Evolutionary conservation across 2,329 filamentous ascomycete species (phyloP).

Genomic region (Botrytis cinerea): DNA sequence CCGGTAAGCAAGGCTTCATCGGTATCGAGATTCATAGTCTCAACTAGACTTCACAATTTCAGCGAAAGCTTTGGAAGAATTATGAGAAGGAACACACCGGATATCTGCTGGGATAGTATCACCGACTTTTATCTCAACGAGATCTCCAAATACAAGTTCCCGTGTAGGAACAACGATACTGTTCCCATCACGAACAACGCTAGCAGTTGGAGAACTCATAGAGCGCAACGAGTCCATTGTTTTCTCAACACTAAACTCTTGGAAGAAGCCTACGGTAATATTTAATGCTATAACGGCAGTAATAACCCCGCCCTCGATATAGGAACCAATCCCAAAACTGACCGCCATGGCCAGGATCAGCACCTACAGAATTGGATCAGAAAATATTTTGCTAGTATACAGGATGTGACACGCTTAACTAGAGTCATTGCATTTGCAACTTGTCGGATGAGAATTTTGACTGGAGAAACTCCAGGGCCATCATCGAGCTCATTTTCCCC

Average conservation of each 20-base stretch:
- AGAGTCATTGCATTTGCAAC: slow-evolving; percentile 70
- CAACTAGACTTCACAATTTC: slow-evolving; percentile 44
- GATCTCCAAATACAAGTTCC: slow-evolving; percentile 58
- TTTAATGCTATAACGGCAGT: slow-evolving; percentile 59
- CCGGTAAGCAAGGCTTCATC: slow-evolving; percentile 64
- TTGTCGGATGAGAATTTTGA: slow-evolving; percentile 65
- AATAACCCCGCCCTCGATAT: slow-evolving; percentile 62
- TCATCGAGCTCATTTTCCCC: slow-evolving; percentile 66
- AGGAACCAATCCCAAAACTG: slow-evolving; percentile 59
- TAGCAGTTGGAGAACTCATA: slow-evolving; percentile 52
- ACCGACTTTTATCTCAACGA: slow-evolving; percentile 56
- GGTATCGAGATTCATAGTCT: slow-evolving; percentile 57
- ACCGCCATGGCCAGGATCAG: slow-evolving; percentile 60
- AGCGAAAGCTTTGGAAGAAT: slow-evolving; percentile 12
- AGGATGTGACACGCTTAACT: slow-evolving; percentile 40
- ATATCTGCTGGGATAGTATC: slow-evolving; percentile 49
- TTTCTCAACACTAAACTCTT: slow-evolving; percentile 55
- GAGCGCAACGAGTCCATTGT: slow-evolving; percentile 55
- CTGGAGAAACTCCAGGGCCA: slow-evolving; percentile 57
- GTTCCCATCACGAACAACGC: slow-evolving; percentile 53
- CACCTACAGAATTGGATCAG: slow-evolving; percentile 43
- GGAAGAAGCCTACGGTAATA: slow-evolving; percentile 58
- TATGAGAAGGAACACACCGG: slow-evolving; percentile 32
- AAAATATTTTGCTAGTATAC: background rate
- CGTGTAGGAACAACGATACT: slow-evolving; percentile 53